Conservation (phyloP, 169 alveolate species). For the Neospora caninum region DNA sequence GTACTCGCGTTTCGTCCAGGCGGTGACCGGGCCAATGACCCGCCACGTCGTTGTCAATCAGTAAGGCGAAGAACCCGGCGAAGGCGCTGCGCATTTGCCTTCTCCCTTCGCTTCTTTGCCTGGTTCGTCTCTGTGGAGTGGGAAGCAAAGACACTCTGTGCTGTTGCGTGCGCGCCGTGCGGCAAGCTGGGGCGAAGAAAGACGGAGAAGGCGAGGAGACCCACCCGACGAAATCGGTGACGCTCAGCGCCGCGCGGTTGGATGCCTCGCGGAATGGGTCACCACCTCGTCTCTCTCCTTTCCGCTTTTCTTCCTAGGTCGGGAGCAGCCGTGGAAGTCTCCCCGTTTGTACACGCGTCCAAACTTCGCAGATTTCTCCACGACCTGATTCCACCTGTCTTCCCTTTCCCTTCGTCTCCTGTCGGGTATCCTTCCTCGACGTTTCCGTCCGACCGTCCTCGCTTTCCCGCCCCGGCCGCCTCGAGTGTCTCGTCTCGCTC, state of each 20-base stretch:
- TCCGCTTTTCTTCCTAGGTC: neutral
- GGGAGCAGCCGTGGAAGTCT: neutral
- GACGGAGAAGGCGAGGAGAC: too few species aligned
- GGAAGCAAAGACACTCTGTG: too few species aligned
- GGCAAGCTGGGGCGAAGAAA: too few species aligned
- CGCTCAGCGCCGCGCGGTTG: too few species aligned
- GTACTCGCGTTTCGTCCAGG: conserved; percentile 25
- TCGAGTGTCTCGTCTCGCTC: too few species aligned
- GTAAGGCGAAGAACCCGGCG: neutral
- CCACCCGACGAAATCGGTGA: too few species aligned
- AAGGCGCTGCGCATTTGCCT: too few species aligned
- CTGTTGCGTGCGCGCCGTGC: too few species aligned
- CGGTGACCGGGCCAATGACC: conserved; percentile 32
- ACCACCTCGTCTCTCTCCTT: neutral
- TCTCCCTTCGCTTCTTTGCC: too few species aligned
- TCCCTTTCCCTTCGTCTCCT: conserved; percentile 29
- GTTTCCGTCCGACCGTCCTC: neutral
- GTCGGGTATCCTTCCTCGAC: neutral
- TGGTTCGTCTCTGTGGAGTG: too few species aligned
- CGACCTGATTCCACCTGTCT: conserved; percentile 55
- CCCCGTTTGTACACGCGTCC: conserved; percentile 52
- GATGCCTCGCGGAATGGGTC: too few species aligned
- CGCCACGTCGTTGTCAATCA: conserved; percentile 40
- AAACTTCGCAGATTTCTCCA: conserved; percentile 36
- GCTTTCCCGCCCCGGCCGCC: too few species aligned